A percentile compares a stretch with the other conserved stretches of the same genome.
phyloP scores from a whole-genome alignment of 2,329 filamentous ascomycete species.

The Aspergillus sp. region DNA sequence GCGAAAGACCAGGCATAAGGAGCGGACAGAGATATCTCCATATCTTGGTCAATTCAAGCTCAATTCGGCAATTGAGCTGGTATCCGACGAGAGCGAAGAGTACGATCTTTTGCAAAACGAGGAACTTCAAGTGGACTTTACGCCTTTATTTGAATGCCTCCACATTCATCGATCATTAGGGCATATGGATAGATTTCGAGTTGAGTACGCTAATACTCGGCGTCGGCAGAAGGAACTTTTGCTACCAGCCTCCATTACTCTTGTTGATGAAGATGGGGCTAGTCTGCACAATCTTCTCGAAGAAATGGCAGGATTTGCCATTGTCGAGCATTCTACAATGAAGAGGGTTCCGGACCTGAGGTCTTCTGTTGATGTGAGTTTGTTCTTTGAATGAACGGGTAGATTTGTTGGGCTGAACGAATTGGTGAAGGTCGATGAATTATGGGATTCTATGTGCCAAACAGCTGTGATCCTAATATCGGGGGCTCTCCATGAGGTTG shows the following conservation, averaged over 20 bases:
- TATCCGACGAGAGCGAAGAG: constrained; percentile 92
- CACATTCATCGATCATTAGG: constrained; percentile 96
- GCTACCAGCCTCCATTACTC: constrained; percentile 72
- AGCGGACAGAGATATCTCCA: constrained; percentile 73
- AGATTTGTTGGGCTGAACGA: constrained; percentile 9
- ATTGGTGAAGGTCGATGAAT: constrained; percentile 74
- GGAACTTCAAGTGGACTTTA: constrained; percentile 91
- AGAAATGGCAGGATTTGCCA: constrained; percentile 92
- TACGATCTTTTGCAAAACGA: constrained; percentile 96
- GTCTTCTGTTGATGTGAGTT: constrained; percentile 72
- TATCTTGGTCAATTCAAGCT: constrained; percentile 83
- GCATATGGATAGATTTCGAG: constrained; percentile 85
- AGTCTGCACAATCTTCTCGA: constrained; percentile 89
- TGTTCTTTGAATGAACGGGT: not conserved
- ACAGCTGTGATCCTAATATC: constrained; percentile 79
- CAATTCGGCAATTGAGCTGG: constrained; percentile 93
- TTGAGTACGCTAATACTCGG: constrained; percentile 89
- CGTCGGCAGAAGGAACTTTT: constrained; percentile 89
- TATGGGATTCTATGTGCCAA: constrained; percentile 98
- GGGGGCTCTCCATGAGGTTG: constrained; percentile 74
- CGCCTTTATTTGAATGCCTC: constrained; percentile 87
- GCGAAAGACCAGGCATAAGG: constrained; percentile 77
- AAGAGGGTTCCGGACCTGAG: constrained; percentile 80
- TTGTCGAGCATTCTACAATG: constrained; percentile 94
- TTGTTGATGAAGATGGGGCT: constrained; percentile 79